Base-by-base conservation (phyloP, 2,329 filamentous ascomycete species). In the Penicillium aurantiogriseum region DNA sequence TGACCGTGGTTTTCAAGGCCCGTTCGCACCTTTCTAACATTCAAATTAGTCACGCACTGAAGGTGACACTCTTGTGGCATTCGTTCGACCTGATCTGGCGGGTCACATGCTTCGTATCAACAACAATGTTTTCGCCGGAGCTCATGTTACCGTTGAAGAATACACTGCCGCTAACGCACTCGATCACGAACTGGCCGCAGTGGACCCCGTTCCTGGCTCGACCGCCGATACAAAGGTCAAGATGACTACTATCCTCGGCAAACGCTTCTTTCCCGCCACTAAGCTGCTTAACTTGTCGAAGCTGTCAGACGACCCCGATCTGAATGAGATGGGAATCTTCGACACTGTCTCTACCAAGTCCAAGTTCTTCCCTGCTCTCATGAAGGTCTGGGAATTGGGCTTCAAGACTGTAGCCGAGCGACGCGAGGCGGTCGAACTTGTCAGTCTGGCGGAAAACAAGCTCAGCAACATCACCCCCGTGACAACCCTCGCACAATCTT, bases 341-440 rank as follows among this genome's bases (percentile, higher is more conserved):
- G 83, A 86, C 60, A 85, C 80, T 58, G 84, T 83, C 57, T 85
- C 88, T 4, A 87, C 87, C 1, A 86, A 89, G 45, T 84, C 89
- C 62, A 99, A 97, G 73, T 90, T 96, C 61, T 97, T 97, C 77
- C 90, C 90, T 51, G 93, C 90, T 1, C 81, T 97, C 60, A 96
- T 97, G 90, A 86, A 85, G 58, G 87, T 97, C 46, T 92, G 90
- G 71, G 87, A 95, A 52, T 79, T 85, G 59, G 83, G 88, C 19
- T 96, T 96, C 78, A 87, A 88, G 64, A 87, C 83, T 2, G 71
- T 83, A 13, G 81, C 88, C 59, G 87, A 88, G 49, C 92, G 92
- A 73, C 84, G 86, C 49, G 88, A 92, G 46, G 88, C 88, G 5
- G 88, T 99, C 48, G 80, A 88, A 62, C 93, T 91, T 69, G 88